Conservation (phyloP, 1,284 basidiomycete species). For the Neonothopanus nambi region DNA sequence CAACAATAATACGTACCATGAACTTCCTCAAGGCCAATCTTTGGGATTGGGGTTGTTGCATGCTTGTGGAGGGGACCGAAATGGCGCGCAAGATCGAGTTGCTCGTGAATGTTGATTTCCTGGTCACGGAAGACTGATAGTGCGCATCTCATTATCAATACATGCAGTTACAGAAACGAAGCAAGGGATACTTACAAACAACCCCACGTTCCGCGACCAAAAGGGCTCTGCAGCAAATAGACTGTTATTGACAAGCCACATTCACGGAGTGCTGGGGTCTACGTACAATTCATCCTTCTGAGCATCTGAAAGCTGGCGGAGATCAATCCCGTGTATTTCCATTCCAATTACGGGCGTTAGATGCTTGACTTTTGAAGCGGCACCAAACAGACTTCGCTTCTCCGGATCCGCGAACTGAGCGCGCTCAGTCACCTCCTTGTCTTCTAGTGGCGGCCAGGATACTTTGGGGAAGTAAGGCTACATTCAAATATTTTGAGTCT, state of each 20-base stretch:
- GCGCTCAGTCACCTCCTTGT: constrained; percentile 62
- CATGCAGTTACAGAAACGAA: no score
- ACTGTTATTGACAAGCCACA: constrained; percentile 6
- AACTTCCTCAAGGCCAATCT: constrained; percentile 75
- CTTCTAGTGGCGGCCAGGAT: constrained; percentile 62
- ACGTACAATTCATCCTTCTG: constrained; percentile 70
- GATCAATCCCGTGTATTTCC: constrained; percentile 63
- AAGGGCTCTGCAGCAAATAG: constrained; percentile 47
- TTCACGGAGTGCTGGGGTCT: neutral
- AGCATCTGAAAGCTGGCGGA: constrained; percentile 53
- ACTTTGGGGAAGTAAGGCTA: constrained; percentile 68
- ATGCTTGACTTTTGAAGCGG: constrained; percentile 59
- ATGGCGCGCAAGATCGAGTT: constrained; percentile 71
- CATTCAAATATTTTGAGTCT: neutral
- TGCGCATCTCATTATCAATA: constrained; percentile 22
- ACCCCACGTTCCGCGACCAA: constrained; percentile 71
- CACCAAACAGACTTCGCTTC: constrained; percentile 56
- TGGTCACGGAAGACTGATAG: constrained; percentile 70
- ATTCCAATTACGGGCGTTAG: constrained; percentile 67
- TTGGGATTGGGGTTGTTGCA: constrained; percentile 76
- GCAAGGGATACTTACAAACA: constrained; percentile 49
- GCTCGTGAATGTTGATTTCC: constrained; percentile 66
- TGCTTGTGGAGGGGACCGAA: constrained; percentile 84
- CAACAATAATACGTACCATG: constrained; percentile 46
- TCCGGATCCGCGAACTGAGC: constrained; percentile 59